phyloP scores from a whole-genome alignment of 2,329 filamentous ascomycete genomes.

The Fusarium torreyae region DNA sequence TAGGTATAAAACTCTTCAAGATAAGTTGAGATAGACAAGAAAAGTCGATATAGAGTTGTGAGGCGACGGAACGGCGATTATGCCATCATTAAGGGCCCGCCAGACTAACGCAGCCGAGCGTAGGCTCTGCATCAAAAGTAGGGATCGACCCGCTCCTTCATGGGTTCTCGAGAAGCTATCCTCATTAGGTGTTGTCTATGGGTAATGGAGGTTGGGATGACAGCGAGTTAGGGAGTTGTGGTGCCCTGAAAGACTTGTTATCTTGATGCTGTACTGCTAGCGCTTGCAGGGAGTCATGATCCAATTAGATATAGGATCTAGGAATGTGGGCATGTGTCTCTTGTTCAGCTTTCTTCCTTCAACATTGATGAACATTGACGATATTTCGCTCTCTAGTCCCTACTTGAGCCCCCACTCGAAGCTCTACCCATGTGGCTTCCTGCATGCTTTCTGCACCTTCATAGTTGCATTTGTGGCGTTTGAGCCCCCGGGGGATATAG shows the following conservation, averaged over 20 bases:
- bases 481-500: slow-evolving; percentile 22
- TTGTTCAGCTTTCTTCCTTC: not conserved
- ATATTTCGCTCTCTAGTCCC: not conserved
- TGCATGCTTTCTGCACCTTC: slow-evolving; percentile 2
- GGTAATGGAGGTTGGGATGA: slow-evolving; percentile 29
- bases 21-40: slow-evolving; percentile 17
- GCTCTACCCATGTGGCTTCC: slow-evolving; percentile 21
- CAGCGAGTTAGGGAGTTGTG: slow-evolving; percentile 16
- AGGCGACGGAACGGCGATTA: slow-evolving; percentile 34
- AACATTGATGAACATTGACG: not conserved
- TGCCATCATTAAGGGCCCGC: slow-evolving; percentile 49
- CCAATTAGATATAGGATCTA: not conserved
- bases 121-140: slow-evolving; percentile 36
- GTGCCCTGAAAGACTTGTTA: slow-evolving; percentile 17
- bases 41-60: slow-evolving; percentile 42
- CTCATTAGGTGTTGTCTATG: slow-evolving; percentile 22
- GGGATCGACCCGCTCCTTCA: slow-evolving; percentile 42
- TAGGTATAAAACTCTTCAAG: slow-evolving; percentile 24
- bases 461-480: slow-evolving; percentile 35
- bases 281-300: slow-evolving; percentile 4
- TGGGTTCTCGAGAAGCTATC: slow-evolving; percentile 30
- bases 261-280: slow-evolving; percentile 10
- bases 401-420: slow-evolving; percentile 19
- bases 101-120: slow-evolving; percentile 45
- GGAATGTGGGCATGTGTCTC: not conserved